Base-by-base conservation (phyloP, 441 rosid genomes). In the Bruguiera hainesii region DNA sequence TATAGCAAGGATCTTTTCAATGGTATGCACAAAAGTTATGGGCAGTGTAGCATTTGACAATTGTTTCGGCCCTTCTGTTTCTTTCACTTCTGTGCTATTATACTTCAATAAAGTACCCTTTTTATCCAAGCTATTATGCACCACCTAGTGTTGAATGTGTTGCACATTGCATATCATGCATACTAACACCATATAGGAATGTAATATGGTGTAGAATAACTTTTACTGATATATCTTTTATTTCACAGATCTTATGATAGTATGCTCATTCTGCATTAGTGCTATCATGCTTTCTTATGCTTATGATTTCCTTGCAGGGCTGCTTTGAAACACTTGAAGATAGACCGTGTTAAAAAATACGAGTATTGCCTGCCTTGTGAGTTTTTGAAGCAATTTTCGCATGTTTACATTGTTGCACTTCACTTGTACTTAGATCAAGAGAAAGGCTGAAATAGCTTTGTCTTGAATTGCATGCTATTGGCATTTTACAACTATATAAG, bases 331-430 rank as follows among this genome's bases (percentile, higher is more conserved):
- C 96, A 81, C 74, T 69, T 96, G 87, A 96, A 96, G 84, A 79
- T 86, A 75, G 99, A 93, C 10, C 91, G 83, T 4, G 61, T 95
- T 66, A 95, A 92, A 87, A 85, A 87, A 81, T 95, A 81, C 11
- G 98, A 92, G 70, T 92, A 95, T 71, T 90, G 96, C 83, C 73
- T 95, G 58, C 99, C 99, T 64, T 90, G 99, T 92, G 77, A 93
- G 97, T 92, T 75, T 71, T 15, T 18, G 16, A 75, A n/a, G 57
- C 63, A 30, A 28, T 51, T 58, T 62, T 53, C 55, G 61, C 57
- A 61, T 64, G 61, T 60, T 64, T 46, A 37, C 31, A 60, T 64
- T 70, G 71, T 58, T 53, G 15, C 15, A 13, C 48, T 42, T 42
- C 48, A 42, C 48, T 13, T 42, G 48, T 42, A 42, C 48, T 13